Evolutionary conservation across 2,329 filamentous ascomycete species (phyloP), one percentile per base, ranked within the genome.

Genomic region (Pyrenochaeta sp.): DNA sequence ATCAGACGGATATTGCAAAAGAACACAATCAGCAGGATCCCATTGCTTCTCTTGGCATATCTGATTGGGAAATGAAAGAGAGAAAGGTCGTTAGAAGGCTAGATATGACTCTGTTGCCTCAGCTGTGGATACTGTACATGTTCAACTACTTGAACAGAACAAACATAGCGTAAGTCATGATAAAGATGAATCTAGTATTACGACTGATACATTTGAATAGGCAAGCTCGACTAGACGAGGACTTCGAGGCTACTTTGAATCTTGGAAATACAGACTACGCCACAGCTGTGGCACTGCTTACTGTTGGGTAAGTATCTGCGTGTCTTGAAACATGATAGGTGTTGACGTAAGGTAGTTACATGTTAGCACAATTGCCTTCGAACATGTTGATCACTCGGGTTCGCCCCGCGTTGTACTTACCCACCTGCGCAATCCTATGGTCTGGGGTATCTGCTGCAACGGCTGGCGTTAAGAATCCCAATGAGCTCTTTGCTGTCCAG

Each of bases 331-430:
- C n/a, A n/a, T n/a, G n/a, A n/a, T 73, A 20, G 70, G 77, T 26
- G 46, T 45, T 55, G n/a, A 68, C 55, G 37, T 48, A 53, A 31
- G 13, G 24, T 22, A 21, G 34, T 2, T 84, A 84, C 51, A 62
- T 84, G 0, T 63, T 83, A 5, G 82, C 83, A 75, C 81, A 85
- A 54, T 64, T 85, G 0, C 82, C 82, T 0, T 83, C 80, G 0
- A 85, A 84, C 44, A 68, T 84, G 37, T 54, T 81, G 1, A 65
- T 84, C 5, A 82, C 79, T 0, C 68, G 76, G 2, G 63, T 82
- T 13, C 71, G 74, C 3, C 81, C 81, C 1, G 79, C 79, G 2
- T 42, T 78, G 2, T 83, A 81, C 48, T 72, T 84, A 13, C 21
- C 13, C 13, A 18, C 8, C 8, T 24, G 22, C n/a, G 28, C 28